Base-by-base conservation (phyloP, 352 stramenopile species). In the Globisporangium yorkense region DNA sequence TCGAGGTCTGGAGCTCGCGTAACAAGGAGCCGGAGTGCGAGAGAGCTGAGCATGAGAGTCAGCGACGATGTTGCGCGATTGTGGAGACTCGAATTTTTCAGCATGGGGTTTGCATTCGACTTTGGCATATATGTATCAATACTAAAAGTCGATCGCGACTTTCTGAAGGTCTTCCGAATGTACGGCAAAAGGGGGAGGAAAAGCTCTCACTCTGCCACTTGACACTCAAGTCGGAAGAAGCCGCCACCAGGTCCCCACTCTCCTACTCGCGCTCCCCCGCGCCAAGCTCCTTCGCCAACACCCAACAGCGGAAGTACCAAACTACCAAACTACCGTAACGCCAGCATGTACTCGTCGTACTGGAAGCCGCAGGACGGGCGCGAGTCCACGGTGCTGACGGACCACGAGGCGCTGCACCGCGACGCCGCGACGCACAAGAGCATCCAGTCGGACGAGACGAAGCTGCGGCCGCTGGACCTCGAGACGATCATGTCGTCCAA, bases 401-500 rank as follows among this genome's bases (percentile, higher is more conserved):
- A 94, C 70, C 84, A 94, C 66, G 77, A 94, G 56, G 84, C 84
- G 40, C 75, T 94, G 51, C 80, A 87, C 63, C 84, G 84, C 16
- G 84, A 94, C 70, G 84, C 71, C 24, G 75, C 68, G 27, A 89
- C 82, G 60, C 84, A 94, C 71, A 78, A 81, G 60, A 71, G 52
- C 31, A 72, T 94, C 56, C 84, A 94, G 77, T 92, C 81, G 44
- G 77, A 91, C 51, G 84, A 94, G 66, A 88, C 70, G 31, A 67
- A 82, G 61, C 67, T 94, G 51, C 84, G 82, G 29, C 82, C 82
- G 48, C 73, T 94, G 44, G 84, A 94, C 47, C 67, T 94, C 18
- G 84, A 94, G 68, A 92, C 84, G 39, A 91, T 94, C 69, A 89
- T 94, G 79, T 87, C 72, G 46, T 89, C 78, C 62, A 94, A 92